phyloP scores from a whole-genome alignment of 148 eudicot species.

The Fagopyrum esculentum region DNA sequence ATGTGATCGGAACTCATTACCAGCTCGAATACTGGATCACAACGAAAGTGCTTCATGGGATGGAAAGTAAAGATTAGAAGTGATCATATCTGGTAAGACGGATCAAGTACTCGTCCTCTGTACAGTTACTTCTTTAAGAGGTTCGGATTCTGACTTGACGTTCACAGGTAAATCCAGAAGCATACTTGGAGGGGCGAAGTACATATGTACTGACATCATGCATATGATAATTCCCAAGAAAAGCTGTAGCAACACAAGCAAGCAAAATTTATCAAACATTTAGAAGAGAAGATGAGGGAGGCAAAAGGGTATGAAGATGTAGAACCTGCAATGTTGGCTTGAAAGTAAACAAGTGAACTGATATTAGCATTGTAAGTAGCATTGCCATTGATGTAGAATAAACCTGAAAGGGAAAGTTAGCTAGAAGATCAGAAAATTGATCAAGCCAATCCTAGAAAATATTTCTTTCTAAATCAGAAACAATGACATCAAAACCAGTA shows the following conservation, averaged over 20 bases:
- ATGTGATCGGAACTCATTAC: too few species aligned
- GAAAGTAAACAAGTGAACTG: conserved; percentile 67
- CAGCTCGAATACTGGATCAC: too few species aligned
- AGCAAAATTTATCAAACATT: not conserved
- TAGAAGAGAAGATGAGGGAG: not conserved
- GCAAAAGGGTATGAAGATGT: too few species aligned
- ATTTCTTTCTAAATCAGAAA: too few species aligned
- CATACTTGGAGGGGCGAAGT: conserved; percentile 79
- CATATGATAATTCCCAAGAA: conserved; percentile 89
- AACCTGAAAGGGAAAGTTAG: conserved; percentile 42
- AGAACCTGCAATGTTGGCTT: conserved; percentile 87
- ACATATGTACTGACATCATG: conserved; percentile 96
- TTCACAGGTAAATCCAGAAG: conserved; percentile 59
- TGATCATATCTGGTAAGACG: not conserved
- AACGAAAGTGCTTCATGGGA: too few species aligned
- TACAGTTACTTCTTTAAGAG: conserved; percentile 41
- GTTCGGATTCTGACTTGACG: conserved; percentile 38
- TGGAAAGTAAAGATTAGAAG: not conserved
- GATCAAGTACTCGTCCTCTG: conserved; percentile 55
- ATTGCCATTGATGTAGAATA: conserved; percentile 98
- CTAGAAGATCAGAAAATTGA: not conserved
- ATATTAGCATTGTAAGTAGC: conserved; percentile 81
- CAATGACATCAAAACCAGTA: too few species aligned
- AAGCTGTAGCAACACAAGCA: conserved; percentile 47
- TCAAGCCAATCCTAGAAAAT: not conserved